Evolutionary conservation across 192 early-diverging fungal species (phyloP), one percentile per base, ranked within the genome.

Genomic region (Thamnidium elegans): DNA sequence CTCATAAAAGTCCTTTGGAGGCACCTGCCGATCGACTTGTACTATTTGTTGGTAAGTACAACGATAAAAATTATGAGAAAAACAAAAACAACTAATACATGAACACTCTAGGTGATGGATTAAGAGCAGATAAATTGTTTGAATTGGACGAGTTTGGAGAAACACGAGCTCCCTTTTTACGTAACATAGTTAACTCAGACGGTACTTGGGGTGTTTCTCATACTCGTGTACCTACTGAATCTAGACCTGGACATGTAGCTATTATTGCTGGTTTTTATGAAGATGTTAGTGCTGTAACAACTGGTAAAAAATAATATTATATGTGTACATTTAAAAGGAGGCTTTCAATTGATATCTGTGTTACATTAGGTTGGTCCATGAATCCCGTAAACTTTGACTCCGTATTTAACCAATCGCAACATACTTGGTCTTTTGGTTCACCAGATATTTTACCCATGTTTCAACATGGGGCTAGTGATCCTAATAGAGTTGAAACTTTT

Each of bases 361-460:
- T 39, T 39, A 39, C 36, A 1, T 26, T 34, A 92, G 90, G 95
- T 8, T 98, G 96, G 96, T 92, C 93, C 72, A 92, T 89, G 87
- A 98, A 96, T 75, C 94, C 94, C 2, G 94, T 98, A 42, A 89
- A 95, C 74, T 98, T 96, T 75, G 96, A 98, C 70, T 95, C 94
- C 3, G 84, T 95, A 19, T 98, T 98, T 76, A 98, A 98, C 80
- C 82, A 96, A 74, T 90, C 86, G 54, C 73, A 86, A 52, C 90
- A 98, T 73, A 96, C 96, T 0, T 98, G 94, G 94, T 96, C 94
- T 14, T 98, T 95, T 78, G 96, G 96, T 20, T 94, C 94, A 52
- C 96, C 96, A 17, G 96, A 98, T 73, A 98, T 98, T 66, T 76
- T 98, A 55, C 93, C 92, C 32, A 98, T 98, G 94, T 98, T 98